phyloP scores from a whole-genome alignment of 2,329 filamentous ascomycete genomes.

The Lithohypha guttulata region DNA sequence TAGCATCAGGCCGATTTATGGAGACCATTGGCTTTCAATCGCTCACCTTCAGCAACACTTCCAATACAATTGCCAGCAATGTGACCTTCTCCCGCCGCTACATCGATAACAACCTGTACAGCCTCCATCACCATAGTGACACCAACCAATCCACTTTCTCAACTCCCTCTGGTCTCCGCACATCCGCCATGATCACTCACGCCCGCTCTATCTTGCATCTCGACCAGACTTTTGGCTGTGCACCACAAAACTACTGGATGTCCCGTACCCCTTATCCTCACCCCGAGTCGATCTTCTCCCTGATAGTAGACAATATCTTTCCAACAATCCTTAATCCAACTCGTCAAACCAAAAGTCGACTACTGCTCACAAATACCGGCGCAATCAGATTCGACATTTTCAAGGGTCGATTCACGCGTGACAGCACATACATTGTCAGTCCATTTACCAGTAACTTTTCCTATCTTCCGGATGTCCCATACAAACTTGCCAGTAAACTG shows the following conservation, averaged over 20 bases:
- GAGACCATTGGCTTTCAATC: constrained; percentile 94
- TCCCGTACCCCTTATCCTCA: constrained; percentile 63
- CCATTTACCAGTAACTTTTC: constrained; percentile 74
- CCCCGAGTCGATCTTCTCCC: constrained; percentile 66
- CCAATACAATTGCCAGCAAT: constrained; percentile 42
- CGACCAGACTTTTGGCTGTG: constrained; percentile 69
- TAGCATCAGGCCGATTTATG: constrained; percentile 85
- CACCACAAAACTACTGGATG: constrained; percentile 72
- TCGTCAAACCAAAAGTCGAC: constrained; percentile 49
- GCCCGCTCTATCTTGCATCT: constrained; percentile 62
- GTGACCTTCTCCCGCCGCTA: constrained; percentile 66
- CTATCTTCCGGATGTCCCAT: constrained; percentile 72
- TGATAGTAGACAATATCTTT: constrained; percentile 66
- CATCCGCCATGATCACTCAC: constrained; percentile 56
- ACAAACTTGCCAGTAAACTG: constrained; percentile 60
- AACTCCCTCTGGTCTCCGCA: constrained; percentile 62
- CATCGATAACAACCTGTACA: constrained; percentile 87
- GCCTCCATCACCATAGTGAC: constrained; percentile 68
- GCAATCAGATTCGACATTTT: constrained; percentile 93
- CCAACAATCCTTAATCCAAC: constrained; percentile 53
- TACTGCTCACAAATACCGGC: constrained; percentile 79
- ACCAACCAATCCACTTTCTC: constrained; percentile 62
- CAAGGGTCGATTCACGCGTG: constrained; percentile 78
- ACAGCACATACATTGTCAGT: constrained; percentile 75
- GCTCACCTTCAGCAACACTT: too few relatives aligned